These are phyloP conservation scores for Stephania japonica DNA, from an alignment of 164 flowering plant species.

Conservation along the genomic window DNA sequence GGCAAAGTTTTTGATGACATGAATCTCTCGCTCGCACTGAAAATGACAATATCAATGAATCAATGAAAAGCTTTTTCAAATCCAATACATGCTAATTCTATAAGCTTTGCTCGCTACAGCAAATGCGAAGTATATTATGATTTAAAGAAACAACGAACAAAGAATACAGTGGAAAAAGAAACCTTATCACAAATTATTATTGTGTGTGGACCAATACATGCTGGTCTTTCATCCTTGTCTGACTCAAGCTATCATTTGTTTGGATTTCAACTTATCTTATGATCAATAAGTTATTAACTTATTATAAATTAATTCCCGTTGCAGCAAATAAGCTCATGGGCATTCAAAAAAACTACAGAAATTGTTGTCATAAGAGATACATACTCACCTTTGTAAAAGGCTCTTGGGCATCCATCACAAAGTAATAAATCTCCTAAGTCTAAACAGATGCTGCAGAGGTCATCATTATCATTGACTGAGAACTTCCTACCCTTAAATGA, in stretches of 20 bases:
- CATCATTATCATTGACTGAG: constrained; percentile 64
- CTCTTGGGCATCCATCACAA: constrained; percentile 88
- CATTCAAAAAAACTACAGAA: neutral
- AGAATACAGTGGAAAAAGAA: neutral
- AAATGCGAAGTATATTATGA: neutral
- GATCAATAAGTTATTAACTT: neutral
- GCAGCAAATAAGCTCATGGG: neutral
- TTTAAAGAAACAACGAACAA: neutral
- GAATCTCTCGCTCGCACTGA: constrained; percentile 90
- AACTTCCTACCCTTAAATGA: constrained; percentile 37
- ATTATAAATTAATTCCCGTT: neutral
- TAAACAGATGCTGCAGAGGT: constrained; percentile 65
- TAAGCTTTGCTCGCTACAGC: neutral
- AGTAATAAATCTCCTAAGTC: constrained; percentile 76
- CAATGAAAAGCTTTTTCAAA: neutral
- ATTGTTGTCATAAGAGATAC: neutral
- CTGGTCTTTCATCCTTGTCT: neutral
- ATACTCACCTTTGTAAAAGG: constrained; percentile 49
- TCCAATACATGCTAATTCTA: neutral
- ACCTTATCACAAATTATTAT: constrained; percentile 96
- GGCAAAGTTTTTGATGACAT: constrained; percentile 26
- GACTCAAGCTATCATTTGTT: neutral
- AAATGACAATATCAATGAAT: constrained; percentile 5
- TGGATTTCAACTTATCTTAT: neutral
- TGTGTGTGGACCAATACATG: constrained; percentile 44